Evolutionary conservation across 257 asterid genomes (phyloP), one percentile per base, ranked within the genome.

Genomic region (Solanum sitiens): DNA sequence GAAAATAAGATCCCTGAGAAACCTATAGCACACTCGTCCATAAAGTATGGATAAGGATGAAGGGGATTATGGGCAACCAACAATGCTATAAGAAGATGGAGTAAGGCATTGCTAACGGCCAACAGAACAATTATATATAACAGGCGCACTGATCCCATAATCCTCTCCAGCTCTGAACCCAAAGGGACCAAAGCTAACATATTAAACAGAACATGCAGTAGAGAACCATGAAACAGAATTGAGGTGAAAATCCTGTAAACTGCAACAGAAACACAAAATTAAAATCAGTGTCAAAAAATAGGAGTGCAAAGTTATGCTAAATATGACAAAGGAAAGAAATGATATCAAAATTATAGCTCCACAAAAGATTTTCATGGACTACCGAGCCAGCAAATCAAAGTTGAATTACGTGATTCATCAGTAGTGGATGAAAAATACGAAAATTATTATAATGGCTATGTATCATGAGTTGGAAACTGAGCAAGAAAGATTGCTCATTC

Each of bases 81-180:
- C 83, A 95, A 87, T 15, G 98, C 92, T 23, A 96, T 88, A 59
- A 94, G 89, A 63, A 97, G 96, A 91, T 97, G 98, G 87, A 96
- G 86, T 87, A 97, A 68, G 80, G 97, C 99, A 91, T 94, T 97
- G 95, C 98, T 93, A 73, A 93, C 84, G 50, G 98, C 99, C 91
- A 97, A 90, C 82, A 97, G 90, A 87, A 93, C 82, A 86, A 90
- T 92, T 85, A 92, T 86, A 91, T 93, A 95, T 87, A 93, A 86
- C 93, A 95, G 88, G 88, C 98, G 96, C 88, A 97, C 91, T 45
- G 99, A 97, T 87, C 99, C 99, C 99, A 96, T 96, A 82, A 97
- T 94, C 92, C 99, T 94, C 93, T 97, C 99, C 89, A 97, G 96
- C 92, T 95, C 99, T 85, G 99, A 94, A 80, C 99, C 99, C 95